These are phyloP conservation scores for Echria macrotheca DNA, from an alignment of 495 filamentous ascomycete species.

Conservation along the genomic window DNA sequence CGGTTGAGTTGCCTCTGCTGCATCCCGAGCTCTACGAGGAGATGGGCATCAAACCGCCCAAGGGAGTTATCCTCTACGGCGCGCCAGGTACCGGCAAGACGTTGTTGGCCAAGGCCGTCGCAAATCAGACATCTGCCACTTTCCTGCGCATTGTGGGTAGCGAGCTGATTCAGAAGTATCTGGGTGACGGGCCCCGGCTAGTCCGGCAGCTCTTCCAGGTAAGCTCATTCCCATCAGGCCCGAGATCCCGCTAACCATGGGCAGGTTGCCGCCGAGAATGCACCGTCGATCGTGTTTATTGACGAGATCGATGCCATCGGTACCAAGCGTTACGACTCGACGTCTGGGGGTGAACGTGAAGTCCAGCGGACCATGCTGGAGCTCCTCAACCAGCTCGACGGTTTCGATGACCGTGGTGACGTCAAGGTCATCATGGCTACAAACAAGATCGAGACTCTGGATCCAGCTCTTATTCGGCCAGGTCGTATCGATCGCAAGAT, in stretches of 20 bases:
- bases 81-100: conserved; percentile 97
- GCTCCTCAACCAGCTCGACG: conserved; percentile 95
- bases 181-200: conserved; percentile 90
- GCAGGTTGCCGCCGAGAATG: conserved; percentile 86
- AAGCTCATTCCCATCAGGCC: conserved; percentile 9
- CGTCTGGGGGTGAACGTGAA: conserved; percentile 93
- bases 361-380: conserved; percentile 99
- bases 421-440: conserved; percentile 99
- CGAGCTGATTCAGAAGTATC: conserved; percentile 98
- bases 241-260: conserved; percentile 15
- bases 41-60: conserved; percentile 99
- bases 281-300: conserved; percentile 97
- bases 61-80: conserved; percentile 99
- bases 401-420: conserved; percentile 97
- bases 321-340: conserved; percentile 97
- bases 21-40: conserved; percentile 99
- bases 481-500: conserved; percentile 99
- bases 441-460: conserved; percentile 98
- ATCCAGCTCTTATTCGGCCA: conserved; percentile 92
- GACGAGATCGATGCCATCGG: conserved; percentile 99
- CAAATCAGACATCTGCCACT: conserved; percentile 96
- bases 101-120: conserved; percentile 92
- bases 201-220: conserved; percentile 95
- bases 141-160: conserved; percentile 97
- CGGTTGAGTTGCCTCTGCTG: conserved; percentile 90